These are phyloP conservation scores for Ceratobasidium sp. DNA, from an alignment of 1,284 basidiomycete genomes.

Conservation along the genomic window DNA sequence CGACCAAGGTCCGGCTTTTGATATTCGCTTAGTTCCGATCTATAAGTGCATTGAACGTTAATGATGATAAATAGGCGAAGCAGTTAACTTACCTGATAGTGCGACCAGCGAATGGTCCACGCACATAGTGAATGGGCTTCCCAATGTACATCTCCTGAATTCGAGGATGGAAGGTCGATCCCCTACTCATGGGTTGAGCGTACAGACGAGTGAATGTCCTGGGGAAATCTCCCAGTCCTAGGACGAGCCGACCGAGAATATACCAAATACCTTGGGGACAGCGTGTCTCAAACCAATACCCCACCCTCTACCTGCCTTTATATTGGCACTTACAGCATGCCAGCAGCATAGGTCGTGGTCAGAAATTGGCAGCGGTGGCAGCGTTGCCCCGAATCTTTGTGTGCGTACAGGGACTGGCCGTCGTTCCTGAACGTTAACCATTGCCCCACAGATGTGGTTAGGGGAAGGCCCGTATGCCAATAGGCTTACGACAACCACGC, in stretches of 20 bases:
- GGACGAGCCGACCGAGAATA: neutral
- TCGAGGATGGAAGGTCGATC: neutral
- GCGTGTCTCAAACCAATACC: neutral
- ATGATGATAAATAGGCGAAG: neutral
- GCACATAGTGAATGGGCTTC: conserved; percentile 42
- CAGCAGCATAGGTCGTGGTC: conserved; percentile 16
- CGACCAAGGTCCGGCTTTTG: conserved; percentile 49
- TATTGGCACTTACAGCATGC: conserved; percentile 3
- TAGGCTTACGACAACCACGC: conserved; percentile 11
- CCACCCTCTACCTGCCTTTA: conserved; percentile 27
- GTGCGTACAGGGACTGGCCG: conserved; percentile 1
- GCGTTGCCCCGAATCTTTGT: neutral
- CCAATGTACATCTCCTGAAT: conserved; percentile 44
- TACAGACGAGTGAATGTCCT: neutral
- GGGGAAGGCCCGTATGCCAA: conserved; percentile 2
- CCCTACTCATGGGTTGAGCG: conserved; percentile 3
- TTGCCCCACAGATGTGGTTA: conserved; percentile 26
- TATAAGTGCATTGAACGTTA: neutral
- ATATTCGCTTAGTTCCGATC: conserved; percentile 47
- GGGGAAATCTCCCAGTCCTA: neutral
- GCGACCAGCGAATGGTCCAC: conserved; percentile 48
- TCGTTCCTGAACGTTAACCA: conserved; percentile 12
- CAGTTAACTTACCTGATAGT: conserved; percentile 28
- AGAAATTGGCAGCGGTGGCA: conserved; percentile 16
- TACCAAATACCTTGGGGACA: neutral